Evolutionary conservation across 2,329 filamentous ascomycete species (phyloP).

Genomic region (Fusarium subtropicale): DNA sequence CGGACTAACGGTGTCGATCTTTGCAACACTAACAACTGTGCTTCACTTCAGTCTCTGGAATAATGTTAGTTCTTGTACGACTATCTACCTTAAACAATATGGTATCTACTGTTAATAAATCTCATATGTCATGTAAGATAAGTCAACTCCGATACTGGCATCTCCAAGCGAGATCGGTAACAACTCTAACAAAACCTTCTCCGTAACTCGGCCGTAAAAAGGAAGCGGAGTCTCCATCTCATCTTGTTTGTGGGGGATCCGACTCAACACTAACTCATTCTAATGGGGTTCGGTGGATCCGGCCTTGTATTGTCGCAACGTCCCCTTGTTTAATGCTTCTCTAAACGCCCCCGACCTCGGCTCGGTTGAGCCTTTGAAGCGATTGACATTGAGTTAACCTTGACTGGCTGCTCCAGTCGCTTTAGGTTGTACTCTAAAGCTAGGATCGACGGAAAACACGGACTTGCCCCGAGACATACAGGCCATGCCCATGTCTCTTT

Average conservation of each 20-base stretch:
- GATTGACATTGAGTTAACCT: constrained; percentile 22
- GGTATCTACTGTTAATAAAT: not conserved
- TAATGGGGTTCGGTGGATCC: constrained; percentile 13
- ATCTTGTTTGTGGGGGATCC: constrained; percentile 30
- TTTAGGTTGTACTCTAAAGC: not conserved
- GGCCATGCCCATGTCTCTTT: constrained; percentile 11
- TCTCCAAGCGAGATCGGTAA: constrained; percentile 38
- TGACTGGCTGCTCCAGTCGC: constrained; percentile 2
- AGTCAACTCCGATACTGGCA: constrained; percentile 21
- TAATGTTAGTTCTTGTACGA: not conserved
- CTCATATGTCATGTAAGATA: constrained; percentile 7
- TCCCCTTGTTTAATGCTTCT: constrained; percentile 13
- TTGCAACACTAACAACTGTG: not conserved
- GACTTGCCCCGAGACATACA: constrained; percentile 31
- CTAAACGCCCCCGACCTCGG: constrained; percentile 36
- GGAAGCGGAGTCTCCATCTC: constrained; percentile 24
- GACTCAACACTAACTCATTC: constrained; percentile 6
- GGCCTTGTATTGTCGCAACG: constrained; percentile 7
- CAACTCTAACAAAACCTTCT: constrained; percentile 15
- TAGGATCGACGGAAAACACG: constrained; percentile 15
- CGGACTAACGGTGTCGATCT: constrained; percentile 1
- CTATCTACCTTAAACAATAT: not conserved
- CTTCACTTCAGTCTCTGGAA: not conserved
- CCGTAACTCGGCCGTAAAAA: constrained; percentile 35
- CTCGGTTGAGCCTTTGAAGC: constrained; percentile 16